Evolutionary conservation across 805 yeast species (phyloP).

Genomic region (Metschnikowia lunata): DNA sequence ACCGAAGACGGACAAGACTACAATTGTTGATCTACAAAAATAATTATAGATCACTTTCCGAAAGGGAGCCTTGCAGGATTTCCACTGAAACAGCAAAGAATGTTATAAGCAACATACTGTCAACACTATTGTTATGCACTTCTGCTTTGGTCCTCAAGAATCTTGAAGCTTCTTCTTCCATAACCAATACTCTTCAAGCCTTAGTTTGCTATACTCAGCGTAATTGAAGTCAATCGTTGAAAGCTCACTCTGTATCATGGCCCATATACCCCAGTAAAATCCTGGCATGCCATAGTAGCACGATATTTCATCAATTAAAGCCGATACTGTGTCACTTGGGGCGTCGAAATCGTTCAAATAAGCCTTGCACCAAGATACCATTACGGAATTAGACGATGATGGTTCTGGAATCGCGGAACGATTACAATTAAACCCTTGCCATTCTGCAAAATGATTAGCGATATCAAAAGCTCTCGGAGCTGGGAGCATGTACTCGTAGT

Average conservation of each 20-base stretch:
- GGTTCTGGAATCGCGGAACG: slow-evolving; percentile 56
- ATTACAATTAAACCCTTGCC: slow-evolving; percentile 81
- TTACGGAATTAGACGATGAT: slow-evolving; percentile 32
- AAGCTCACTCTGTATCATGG: slow-evolving; percentile 65
- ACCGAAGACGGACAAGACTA: slow-evolving; percentile 67
- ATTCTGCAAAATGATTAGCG: slow-evolving; percentile 70
- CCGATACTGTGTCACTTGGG: slow-evolving; percentile 30
- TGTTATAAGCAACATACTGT: too few species aligned
- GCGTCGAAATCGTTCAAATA: slow-evolving; percentile 42
- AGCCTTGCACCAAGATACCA: slow-evolving; percentile 55
- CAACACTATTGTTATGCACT: too few species aligned
- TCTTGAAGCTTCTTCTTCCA: slow-evolving; percentile 47
- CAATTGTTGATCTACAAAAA: slow-evolving; percentile 27
- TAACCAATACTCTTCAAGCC: slow-evolving; percentile 64
- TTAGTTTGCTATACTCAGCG: slow-evolving; percentile 50
- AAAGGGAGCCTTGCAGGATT: too few species aligned
- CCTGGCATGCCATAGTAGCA: slow-evolving; percentile 76
- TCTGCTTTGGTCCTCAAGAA: too few species aligned
- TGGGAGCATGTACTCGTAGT: slow-evolving; percentile 68
- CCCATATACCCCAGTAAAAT: slow-evolving; percentile 83
- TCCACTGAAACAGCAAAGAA: too few species aligned
- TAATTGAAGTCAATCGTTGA: slow-evolving; percentile 73
- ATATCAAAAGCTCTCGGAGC: slow-evolving; percentile 74
- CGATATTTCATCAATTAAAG: slow-evolving; percentile 51
- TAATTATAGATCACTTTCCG: neutral